Evolutionary conservation across 352 stramenopile species (phyloP), one percentile per base, ranked within the genome.

Genomic region (Pythium oligandrum): DNA sequence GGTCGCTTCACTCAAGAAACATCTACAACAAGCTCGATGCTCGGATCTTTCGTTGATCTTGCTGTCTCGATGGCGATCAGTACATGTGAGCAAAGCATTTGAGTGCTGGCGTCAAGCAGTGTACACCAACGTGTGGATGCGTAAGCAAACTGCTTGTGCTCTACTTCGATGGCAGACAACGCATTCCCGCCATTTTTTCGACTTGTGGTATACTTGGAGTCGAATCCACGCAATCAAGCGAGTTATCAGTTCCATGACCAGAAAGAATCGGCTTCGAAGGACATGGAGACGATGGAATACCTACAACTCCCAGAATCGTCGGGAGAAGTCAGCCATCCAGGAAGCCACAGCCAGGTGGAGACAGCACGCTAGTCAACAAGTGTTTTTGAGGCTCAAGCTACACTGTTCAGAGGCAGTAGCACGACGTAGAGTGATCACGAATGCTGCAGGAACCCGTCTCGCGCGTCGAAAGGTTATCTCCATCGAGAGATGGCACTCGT

Each of bases 401-500:
- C 17, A 26, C 17, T 26, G 17, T 26, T 26, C 17, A 26, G 0
- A 26, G 17, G 17, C 17, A 26, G 17, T 26, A 26, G 17, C 17
- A 26, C 17, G 17, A 26, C 17, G 17, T 26, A 26, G 17, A 26
- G 17, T 26, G 17, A 26, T 26, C 17, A 26, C 17, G 17, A 26
- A 26, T 26, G 17, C 17, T 26, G 17, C 17, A 26, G 17, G 17
- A 26, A 26, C 17, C 57, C 6, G 53, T 39, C 11, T 35, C 9
- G 30, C 44, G 44, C 11, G n/a, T 66, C 5, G 36, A 48, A 6
- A 51, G 53, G 30, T 42, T 46, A 3, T 50, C 47, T 4, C 48
- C 40, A 38, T 59, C 49, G 35, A 9, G 59, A 8, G 8, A 35
- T 67, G 60, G 60, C 53, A 60, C 17, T 7, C 3, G 10, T 26